Conservation (phyloP, 805 yeast genomes). For the Vanderwaltozyma verrucispora region DNA sequence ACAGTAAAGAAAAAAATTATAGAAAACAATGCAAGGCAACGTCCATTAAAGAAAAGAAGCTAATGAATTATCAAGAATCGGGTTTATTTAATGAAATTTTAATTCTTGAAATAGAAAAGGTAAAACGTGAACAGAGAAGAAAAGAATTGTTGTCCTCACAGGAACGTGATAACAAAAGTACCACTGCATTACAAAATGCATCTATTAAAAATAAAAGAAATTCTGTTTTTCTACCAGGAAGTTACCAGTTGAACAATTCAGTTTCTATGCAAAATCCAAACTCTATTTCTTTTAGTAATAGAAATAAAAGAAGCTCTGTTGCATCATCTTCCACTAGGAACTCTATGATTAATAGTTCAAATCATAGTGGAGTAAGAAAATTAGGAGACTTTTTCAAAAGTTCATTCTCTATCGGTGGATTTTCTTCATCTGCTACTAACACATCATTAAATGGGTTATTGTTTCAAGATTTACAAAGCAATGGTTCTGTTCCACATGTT, state of each 20-base stretch:
- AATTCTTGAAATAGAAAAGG: slow-evolving; percentile 40
- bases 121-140: slow-evolving; percentile 42
- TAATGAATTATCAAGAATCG: slow-evolving; percentile 33
- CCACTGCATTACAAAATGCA: slow-evolving; percentile 24
- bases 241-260: background rate
- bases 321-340: slow-evolving; percentile 11
- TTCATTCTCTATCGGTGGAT: slow-evolving; percentile 47
- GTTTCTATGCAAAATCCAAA: background rate
- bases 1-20: slow-evolving; percentile 22
- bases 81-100: slow-evolving; percentile 39
- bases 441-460: slow-evolving; percentile 19
- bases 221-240: slow-evolving; percentile 8
- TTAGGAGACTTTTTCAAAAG: slow-evolving; percentile 54
- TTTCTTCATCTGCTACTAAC: slow-evolving; percentile 22
- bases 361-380: slow-evolving; percentile 29
- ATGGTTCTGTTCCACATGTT: slow-evolving; percentile 33
- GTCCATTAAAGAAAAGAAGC: slow-evolving; percentile 11
- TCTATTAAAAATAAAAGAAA: slow-evolving; percentile 12
- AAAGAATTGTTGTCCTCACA: slow-evolving; percentile 31
- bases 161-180: slow-evolving; percentile 29
- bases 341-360: slow-evolving; percentile 12
- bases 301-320: slow-evolving; percentile 21
- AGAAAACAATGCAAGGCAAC: slow-evolving; percentile 25
- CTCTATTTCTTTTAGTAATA: background rate
- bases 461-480: slow-evolving; percentile 28